Base-by-base conservation (phyloP, 2,329 filamentous ascomycete genomes). In the Diaporthe sp. region DNA sequence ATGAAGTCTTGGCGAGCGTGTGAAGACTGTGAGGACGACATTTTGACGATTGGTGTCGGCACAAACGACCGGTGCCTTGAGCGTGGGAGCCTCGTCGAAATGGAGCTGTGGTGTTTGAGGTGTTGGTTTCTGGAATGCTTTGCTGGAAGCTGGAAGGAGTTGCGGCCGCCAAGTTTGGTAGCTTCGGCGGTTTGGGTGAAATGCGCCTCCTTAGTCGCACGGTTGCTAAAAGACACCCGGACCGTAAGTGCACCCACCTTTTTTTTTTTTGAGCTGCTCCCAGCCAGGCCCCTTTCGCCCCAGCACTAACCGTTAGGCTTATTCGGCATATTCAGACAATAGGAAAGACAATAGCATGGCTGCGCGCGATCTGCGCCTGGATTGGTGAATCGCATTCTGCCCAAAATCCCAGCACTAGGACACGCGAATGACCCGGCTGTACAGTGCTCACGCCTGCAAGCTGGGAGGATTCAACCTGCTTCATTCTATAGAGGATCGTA, bases 1-100 rank as follows among this genome's bases (percentile, higher is more conserved):
- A 99, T 98, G 86, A 98, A 98, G 86, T 99, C 97, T 86, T 99
- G 97, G 83, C 98, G 95, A 42, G 71, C 71, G 58, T 83, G 79
- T 85, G 85, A 77, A 28, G 86, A 85, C 75, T 81, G 79, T 74
- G 85, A 86, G 73, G 85, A 86, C 72, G 86, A 84, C 85, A 87
- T 87, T 25, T 74, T 78, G 77, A 62, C 31, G 17, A 44, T 58
- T 34, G 31, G 10, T 58, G 7, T 39, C 58, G 53, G 31, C 42
- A 49, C 25, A 28, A 31, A 28, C 25, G 34, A 39, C 44, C 34
- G n/a, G 25, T 39, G 55, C 22, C 28, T 73, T 31, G 49, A 55
- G 4, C 34, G 55, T 19, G 68, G 17, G 22, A 19, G 34, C 39
- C 15, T 57, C 28, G 31, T 57, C 34, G 39, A 28, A 28, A 6